Evolutionary conservation across 352 stramenopile genomes (phyloP), one percentile per base, ranked within the genome.

Genomic region (Phytophthora hybrid): DNA sequence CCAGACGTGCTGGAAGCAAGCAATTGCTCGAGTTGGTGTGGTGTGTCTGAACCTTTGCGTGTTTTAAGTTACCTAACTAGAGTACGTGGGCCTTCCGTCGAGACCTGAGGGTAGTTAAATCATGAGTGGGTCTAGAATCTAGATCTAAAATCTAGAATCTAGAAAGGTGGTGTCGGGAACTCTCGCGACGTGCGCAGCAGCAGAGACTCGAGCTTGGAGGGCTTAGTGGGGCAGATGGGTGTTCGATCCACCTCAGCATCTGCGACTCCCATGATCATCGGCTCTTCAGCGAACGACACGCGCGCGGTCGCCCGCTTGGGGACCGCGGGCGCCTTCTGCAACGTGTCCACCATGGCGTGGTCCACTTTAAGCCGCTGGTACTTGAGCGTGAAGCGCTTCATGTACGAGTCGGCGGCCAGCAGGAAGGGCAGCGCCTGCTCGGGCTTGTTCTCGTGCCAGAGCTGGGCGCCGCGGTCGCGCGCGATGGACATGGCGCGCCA

Each of bases 381-480:
- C 78, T 96, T 94, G 76, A 94, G 81, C 63, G 88, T 93, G 73
- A 96, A 96, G 63, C 89, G 89, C 74, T 93, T 93, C 89, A 96
- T 94, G 85, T 96, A 96, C 51, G 88, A 93, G 60, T 96, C 89
- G 14, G 89, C 88, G 6, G 87, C 86, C 9, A 94, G 79, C 21
- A 96, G 77, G 72, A 96, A 92, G 0, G 87, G 83, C 26, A 96
- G 73, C 19, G 89, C 89, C 71, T 94, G 85, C 59, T 96, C 89
- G 13, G 81, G 87, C 69, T 94, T 93, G 83, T 93, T 93, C 49
- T 94, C 89, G 74, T 96, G 89, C 89, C 89, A 96, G 9, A 96
- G 76, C 68, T 94, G 87, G 3, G 89, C 89, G 37, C 89, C 89
- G 41, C 88, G 89, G 55, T 94, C 87, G 11, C 84, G 84, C 10